Base-by-base conservation (phyloP, 139 green algal species). In the Asterochloris erici region DNA sequence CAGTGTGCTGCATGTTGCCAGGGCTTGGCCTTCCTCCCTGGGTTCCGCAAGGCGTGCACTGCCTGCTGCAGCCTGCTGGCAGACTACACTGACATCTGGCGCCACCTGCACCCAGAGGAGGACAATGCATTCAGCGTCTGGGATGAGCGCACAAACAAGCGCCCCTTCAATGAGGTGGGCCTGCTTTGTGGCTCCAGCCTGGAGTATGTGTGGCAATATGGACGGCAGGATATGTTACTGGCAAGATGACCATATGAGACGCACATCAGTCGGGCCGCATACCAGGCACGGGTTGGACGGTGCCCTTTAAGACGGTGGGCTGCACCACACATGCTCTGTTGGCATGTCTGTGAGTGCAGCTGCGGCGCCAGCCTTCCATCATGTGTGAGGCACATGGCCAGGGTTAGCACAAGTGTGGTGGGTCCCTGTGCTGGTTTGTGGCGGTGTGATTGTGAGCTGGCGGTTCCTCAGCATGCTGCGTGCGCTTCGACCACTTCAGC, bases 131-230 rank as follows among this genome's bases (percentile, higher is more conserved):
- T 88, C 87, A 93, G 88, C 0, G 92, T 95, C 0, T 96, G 92
- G 90, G 89, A 95, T 47, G 89, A 92, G 77, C 81, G 85, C 28
- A 96, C 92, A 12, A 92, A 69, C 71, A 92, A 91, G 10, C 87
- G 93, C 1, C 86, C 88, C 0, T 93, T 92, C 85, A 96, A 96
- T 73, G 84, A 84, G 82, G 90, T 93, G 71, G 9, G 19, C 14
- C 0, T 9, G 15, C 63, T 17, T 29, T 60, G 0, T 28, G 23
- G 71, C 71, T 61, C 12, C 24, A 61, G 71, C n/a, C 38, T 17
- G 13, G 24, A 61, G 1, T 1, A 17, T 54, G n/a, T 54, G 21
- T 76, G 70, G 21, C 14, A 38, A 27, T 27, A 15, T 76, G 11
- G 10, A 26, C 9, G 66, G 19, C 66, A 26, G 17, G 9, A 71